phyloP scores from a whole-genome alignment of 2,329 filamentous ascomycete genomes.

The Tolypocladium nubicola region DNA sequence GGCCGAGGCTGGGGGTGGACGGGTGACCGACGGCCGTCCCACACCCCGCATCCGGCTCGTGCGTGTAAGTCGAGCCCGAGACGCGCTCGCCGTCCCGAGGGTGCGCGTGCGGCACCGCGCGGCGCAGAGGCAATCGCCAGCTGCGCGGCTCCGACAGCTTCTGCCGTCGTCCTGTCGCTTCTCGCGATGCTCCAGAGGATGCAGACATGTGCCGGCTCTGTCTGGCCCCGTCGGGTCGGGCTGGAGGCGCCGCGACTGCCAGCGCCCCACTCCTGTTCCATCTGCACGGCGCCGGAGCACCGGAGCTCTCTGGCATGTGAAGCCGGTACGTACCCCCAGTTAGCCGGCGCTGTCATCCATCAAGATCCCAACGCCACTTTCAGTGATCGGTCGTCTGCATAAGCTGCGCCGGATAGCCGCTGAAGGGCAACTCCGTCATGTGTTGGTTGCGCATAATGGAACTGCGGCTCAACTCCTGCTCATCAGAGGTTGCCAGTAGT shows the following conservation, averaged over 20 bases:
- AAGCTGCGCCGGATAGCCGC: neutral
- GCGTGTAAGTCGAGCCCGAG: neutral
- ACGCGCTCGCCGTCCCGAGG: neutral
- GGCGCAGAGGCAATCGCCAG: too few species aligned
- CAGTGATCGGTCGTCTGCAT: neutral
- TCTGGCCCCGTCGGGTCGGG: neutral
- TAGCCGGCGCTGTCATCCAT: neutral
- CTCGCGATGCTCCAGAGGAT: neutral
- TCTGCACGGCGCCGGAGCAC: conserved; percentile 12
- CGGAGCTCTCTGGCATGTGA: conserved; percentile 21
- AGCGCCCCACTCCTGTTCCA: conserved; percentile 12
- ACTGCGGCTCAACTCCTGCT: neutral
- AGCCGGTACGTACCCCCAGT: conserved; percentile 1
- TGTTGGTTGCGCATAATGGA: neutral
- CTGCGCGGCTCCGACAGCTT: neutral
- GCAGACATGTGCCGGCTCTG: neutral
- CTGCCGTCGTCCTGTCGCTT: neutral
- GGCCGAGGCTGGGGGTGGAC: conserved; percentile 22
- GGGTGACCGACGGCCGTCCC: neutral
- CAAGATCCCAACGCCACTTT: neutral
- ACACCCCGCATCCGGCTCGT: neutral
- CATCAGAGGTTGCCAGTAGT: neutral
- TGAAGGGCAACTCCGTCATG: neutral
- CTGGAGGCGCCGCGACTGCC: neutral
- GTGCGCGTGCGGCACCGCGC: neutral